A percentile compares a stretch with the other conserved stretches of the same genome.
Conservation (phyloP, 805 yeast species). For the Teunomyces cretensis region DNA sequence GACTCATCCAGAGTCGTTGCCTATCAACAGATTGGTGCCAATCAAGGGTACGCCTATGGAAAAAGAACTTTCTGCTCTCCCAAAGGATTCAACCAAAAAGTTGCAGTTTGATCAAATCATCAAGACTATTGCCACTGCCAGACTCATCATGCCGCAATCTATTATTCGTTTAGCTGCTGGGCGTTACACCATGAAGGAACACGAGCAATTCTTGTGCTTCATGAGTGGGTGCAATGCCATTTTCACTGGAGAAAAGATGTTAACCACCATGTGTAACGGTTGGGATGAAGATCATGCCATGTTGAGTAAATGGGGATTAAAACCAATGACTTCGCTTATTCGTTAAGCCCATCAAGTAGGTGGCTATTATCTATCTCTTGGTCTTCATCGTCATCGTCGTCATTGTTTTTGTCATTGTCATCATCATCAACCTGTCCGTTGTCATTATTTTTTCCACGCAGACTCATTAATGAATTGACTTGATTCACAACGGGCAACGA, state of each 20-base stretch:
- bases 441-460: slow-evolving; percentile 1
- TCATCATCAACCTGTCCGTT: not conserved
- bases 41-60: slow-evolving; percentile 78
- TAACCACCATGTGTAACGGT: slow-evolving; percentile 79
- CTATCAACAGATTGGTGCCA: slow-evolving; percentile 77
- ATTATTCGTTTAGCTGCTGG: slow-evolving; percentile 80
- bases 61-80: slow-evolving; percentile 45
- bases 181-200: slow-evolving; percentile 75
- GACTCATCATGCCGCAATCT: slow-evolving; percentile 69
- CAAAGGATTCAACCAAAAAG: slow-evolving; percentile 35
- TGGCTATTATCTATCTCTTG: not conserved
- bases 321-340: slow-evolving; percentile 45
- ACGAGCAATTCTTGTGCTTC: slow-evolving; percentile 72
- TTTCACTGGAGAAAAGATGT: slow-evolving; percentile 78
- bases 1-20: slow-evolving; percentile 77
- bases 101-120: slow-evolving; percentile 61
- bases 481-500: slow-evolving; percentile 44
- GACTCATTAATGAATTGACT: slow-evolving; percentile 15
- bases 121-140: slow-evolving; percentile 73
- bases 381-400: not conserved
- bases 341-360: not conserved
- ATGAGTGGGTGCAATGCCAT: slow-evolving; percentile 79
- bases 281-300: slow-evolving; percentile 78
- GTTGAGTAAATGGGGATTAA: slow-evolving; percentile 69
- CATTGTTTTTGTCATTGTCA: not conserved